Conservation (phyloP, 2,329 filamentous ascomycete genomes). For the Calonectria naviculata region DNA sequence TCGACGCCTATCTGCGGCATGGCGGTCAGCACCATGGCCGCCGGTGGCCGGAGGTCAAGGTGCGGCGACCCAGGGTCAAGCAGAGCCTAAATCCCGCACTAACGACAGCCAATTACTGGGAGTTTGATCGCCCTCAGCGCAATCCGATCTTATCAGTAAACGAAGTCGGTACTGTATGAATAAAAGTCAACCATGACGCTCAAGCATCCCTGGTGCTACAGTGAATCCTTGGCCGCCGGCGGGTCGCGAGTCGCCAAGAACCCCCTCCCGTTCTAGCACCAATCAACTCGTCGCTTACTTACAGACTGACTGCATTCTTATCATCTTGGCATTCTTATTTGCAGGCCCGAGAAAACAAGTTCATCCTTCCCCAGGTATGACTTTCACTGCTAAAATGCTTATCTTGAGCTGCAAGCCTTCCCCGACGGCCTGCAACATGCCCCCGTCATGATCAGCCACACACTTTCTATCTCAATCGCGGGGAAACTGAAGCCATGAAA, state of each 20-base stretch:
- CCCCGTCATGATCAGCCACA: background rate
- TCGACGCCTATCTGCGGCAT: background rate
- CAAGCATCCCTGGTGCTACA: background rate
- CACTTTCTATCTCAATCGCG: background rate
- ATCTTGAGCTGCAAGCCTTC: background rate
- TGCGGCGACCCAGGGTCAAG: background rate
- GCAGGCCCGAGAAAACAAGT: background rate
- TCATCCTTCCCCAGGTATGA: background rate
- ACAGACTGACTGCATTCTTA: background rate
- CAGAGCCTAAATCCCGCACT: background rate
- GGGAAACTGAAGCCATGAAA: background rate
- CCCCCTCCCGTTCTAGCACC: background rate
- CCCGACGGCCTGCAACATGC: background rate
- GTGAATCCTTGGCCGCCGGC: background rate
- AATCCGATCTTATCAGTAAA: background rate
- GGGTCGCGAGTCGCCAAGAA: background rate
- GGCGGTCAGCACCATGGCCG: background rate
- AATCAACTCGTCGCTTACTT: background rate
- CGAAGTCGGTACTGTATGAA: background rate
- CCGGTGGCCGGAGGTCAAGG: background rate
- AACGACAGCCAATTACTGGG: background rate
- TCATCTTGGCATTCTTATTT: background rate
- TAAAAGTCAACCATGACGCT: background rate
- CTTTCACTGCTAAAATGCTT: background rate
- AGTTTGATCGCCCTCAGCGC: background rate